Evolutionary conservation across 2,329 filamentous ascomycete species (phyloP).

Genomic region (Colletotrichum lentis): DNA sequence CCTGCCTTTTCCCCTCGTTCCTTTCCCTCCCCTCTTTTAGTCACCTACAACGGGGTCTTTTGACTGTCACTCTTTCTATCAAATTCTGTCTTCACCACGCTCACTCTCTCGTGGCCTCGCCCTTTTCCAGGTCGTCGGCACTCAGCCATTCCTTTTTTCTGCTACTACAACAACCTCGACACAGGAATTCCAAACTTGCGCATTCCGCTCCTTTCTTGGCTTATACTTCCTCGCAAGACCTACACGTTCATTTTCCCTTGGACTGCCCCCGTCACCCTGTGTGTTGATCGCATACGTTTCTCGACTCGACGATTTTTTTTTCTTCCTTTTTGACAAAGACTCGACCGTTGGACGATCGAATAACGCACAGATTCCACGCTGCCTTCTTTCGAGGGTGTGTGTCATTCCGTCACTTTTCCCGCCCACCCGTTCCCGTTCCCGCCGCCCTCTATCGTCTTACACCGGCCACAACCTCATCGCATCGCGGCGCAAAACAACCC

Average conservation of each 20-base stretch:
- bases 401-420: slow-evolving; percentile 9
- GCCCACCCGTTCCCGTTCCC: not conserved
- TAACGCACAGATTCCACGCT: not conserved
- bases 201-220: slow-evolving; percentile 34
- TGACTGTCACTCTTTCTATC: slow-evolving; percentile 32
- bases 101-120: slow-evolving; percentile 20
- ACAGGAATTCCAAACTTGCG: slow-evolving; percentile 12
- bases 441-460: slow-evolving; percentile 30
- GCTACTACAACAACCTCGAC: not conserved
- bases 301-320: slow-evolving; percentile 18
- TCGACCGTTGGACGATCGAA: slow-evolving; percentile 16
- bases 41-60: slow-evolving; percentile 34
- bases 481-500: slow-evolving; percentile 6
- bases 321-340: not conserved
- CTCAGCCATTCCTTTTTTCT: slow-evolving; percentile 35
- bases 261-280: slow-evolving; percentile 21
- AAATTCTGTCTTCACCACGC: slow-evolving; percentile 1
- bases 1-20: slow-evolving; percentile 32
- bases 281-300: slow-evolving; percentile 40
- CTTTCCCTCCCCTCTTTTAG: slow-evolving; percentile 32
- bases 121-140: slow-evolving; percentile 18
- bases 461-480: slow-evolving; percentile 4
- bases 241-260: slow-evolving; percentile 32
- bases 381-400: not conserved
- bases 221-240: slow-evolving; percentile 23